Conservation (phyloP, 805 yeast genomes). For the Pichia scutulata region DNA sequence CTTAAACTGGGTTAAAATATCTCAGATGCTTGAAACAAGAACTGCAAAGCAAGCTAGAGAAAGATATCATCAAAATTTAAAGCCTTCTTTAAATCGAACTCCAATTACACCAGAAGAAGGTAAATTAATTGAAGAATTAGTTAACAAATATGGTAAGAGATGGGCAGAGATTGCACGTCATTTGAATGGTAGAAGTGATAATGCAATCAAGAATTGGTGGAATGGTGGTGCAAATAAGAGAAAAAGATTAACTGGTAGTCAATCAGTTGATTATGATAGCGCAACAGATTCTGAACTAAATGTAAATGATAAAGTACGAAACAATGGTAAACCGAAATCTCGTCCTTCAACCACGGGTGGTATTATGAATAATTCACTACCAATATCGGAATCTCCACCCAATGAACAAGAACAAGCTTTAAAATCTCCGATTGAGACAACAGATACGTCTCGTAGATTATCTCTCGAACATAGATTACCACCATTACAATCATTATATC, state of each 20-base stretch:
- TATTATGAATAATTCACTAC: not conserved
- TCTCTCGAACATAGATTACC: conserved; percentile 19
- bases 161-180: conserved; percentile 95
- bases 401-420: not conserved
- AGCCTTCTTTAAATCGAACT: conserved; percentile 71
- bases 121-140: conserved; percentile 67
- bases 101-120: conserved; percentile 88
- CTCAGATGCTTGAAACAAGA: conserved; percentile 63
- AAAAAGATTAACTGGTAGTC: conserved; percentile 35
- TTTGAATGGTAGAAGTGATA: conserved; percentile 80
- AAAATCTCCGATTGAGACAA: conserved; percentile 1
- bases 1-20: conserved; percentile 77
- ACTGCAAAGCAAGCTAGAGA: conserved; percentile 91
- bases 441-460: conserved; percentile 14
- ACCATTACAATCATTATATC: not conserved
- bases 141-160: conserved; percentile 70
- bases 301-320: not conserved
- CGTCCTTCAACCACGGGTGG: not conserved
- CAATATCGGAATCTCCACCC: not conserved
- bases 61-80: conserved; percentile 83
- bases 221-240: conserved; percentile 87
- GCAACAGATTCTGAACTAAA: not conserved
- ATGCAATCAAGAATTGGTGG: conserved; percentile 95
- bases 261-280: not conserved
- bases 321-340: not conserved